Base-by-base conservation (phyloP, 164 flowering plant species). In the Annona squamosa region DNA sequence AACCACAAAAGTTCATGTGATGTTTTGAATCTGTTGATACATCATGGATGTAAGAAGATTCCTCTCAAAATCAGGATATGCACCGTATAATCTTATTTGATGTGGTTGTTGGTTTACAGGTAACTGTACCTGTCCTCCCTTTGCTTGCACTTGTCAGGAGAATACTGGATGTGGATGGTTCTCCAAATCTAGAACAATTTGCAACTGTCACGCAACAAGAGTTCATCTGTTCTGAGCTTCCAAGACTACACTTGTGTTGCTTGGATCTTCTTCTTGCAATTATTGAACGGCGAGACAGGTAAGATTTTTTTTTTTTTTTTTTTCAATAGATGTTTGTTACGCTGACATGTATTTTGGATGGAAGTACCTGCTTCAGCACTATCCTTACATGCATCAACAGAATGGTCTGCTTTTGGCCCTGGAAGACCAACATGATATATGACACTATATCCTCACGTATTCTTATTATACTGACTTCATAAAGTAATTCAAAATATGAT, bases 151-250 rank as follows among this genome's bases (percentile, higher is more conserved):
- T 91, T 81, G 82, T 91, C 71, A 82, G 80, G 74, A 89, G 99
- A 78, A 86, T 95, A 73, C 80, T 95, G 69, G 78, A 62, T 82
- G 87, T 91, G 63, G 90, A 93, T 87, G 98, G 97, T 57, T 89
- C 97, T 77, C 72, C 82, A 67, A 74, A 87, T 19, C 82, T 71
- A 71, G 44, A 71, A 70, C 83, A 87, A 63, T 83, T 82, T 72
- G 76, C 82, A 76, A 84, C 91, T 67, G 79, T 83, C 61, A 81
- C 73, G 87, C 95, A 89, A 73, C 98, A 88, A 79, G 97, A 90
- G 76, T 73, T 75, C 44, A 68, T 88, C 18, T 90, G 92, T 76
- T 85, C 84, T 65, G 86, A 89, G 78, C 97, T 95, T 82, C 98
- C 97, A 7, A 76, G 76, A 72, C 73, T 93, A 84, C 99, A 95